phyloP scores from a whole-genome alignment of 2,329 filamentous ascomycete species.

The Cytospora mali region DNA sequence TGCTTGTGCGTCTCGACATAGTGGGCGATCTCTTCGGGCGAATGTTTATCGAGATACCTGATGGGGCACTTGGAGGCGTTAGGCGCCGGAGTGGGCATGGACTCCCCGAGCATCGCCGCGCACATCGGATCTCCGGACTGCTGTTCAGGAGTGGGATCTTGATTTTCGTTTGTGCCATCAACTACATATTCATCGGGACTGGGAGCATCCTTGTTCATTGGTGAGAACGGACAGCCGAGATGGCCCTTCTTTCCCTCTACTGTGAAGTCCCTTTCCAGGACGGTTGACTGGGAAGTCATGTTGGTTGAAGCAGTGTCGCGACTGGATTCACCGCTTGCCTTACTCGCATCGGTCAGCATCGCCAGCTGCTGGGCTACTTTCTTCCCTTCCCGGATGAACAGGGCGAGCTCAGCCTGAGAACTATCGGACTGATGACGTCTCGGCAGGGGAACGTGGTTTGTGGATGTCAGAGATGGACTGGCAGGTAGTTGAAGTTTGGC shows the following conservation, averaged over 20 bases:
- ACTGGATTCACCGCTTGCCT: conserved; percentile 53
- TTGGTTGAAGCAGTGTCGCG: conserved; percentile 50
- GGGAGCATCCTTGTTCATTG: conserved; percentile 40
- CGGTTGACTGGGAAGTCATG: conserved; percentile 59
- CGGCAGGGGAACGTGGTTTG: conserved; percentile 57
- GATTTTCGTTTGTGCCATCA: conserved; percentile 32
- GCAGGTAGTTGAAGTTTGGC: conserved; percentile 67
- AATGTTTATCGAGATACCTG: conserved; percentile 87
- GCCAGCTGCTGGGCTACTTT: conserved; percentile 58
- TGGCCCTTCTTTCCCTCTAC: conserved; percentile 79
- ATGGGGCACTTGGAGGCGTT: conserved; percentile 78
- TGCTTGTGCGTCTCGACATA: conserved; percentile 97
- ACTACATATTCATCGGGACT: conserved; percentile 31
- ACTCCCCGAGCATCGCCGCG: conserved; percentile 65
- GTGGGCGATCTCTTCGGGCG: conserved; percentile 87
- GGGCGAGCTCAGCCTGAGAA: conserved; percentile 60
- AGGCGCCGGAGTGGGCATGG: conserved; percentile 53
- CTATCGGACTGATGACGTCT: conserved; percentile 47
- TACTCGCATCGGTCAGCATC: conserved; percentile 51
- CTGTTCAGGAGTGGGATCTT: conserved; percentile 43
- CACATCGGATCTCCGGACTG: conserved; percentile 63
- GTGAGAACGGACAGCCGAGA: conserved; percentile 78
- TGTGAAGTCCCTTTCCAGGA: conserved; percentile 88
- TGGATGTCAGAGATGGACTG: conserved; percentile 52
- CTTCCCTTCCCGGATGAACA: conserved; percentile 66